Conservation (phyloP, 768 basidiomycete genomes). For the Suillus bovinus region DNA sequence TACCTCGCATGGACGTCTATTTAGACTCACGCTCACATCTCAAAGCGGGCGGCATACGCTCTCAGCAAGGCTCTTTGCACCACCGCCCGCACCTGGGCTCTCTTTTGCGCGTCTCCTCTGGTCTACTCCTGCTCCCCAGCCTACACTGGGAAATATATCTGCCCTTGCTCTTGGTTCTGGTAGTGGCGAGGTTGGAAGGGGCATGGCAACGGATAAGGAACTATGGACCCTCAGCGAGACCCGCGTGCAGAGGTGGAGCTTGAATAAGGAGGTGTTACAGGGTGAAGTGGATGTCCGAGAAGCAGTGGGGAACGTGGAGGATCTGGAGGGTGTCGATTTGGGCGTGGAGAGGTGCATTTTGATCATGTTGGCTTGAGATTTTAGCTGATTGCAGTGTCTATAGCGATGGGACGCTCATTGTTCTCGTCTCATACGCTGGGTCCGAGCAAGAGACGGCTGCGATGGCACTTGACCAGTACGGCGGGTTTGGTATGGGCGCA, state of each 20-base stretch:
- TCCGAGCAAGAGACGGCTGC: slow-evolving; percentile 42
- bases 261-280: slow-evolving; percentile 54
- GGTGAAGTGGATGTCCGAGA: slow-evolving; percentile 55
- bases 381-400: background rate
- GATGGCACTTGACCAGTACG: slow-evolving; percentile 33
- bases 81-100: slow-evolving; percentile 45
- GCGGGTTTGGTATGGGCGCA: slow-evolving; percentile 39
- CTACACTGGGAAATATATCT: slow-evolving; percentile 61
- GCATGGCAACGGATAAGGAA: slow-evolving; percentile 44
- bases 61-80: slow-evolving; percentile 56
- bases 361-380: background rate
- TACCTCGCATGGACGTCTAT: slow-evolving; percentile 66
- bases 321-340: slow-evolving; percentile 75
- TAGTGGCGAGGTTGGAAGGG: background rate
- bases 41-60: slow-evolving; percentile 69
- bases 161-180: slow-evolving; percentile 53
- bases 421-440: slow-evolving; percentile 67
- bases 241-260: slow-evolving; percentile 66
- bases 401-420: slow-evolving; percentile 53
- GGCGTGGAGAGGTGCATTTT: slow-evolving; percentile 54
- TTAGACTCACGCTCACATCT: slow-evolving; percentile 63
- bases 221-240: slow-evolving; percentile 72
- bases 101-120: slow-evolving; percentile 46
- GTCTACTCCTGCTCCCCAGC: slow-evolving; percentile 41
- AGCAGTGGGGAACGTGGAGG: slow-evolving; percentile 54